phyloP scores from a whole-genome alignment of 306 rosid genomes.

The Malus sylvestris region DNA sequence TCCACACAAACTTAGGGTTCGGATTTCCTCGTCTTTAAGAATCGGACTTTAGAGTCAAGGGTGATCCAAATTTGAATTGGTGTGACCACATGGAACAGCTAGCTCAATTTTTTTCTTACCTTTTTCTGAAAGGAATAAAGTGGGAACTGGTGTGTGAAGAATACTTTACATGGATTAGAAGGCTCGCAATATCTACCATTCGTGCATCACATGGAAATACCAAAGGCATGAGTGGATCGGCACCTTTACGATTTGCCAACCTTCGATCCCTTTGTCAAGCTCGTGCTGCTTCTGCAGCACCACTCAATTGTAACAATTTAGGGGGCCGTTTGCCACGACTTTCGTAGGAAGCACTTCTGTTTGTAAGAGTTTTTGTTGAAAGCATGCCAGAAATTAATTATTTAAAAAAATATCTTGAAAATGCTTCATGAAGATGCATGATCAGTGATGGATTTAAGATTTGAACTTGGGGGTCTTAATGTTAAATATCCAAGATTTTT shows the following conservation, averaged over 20 bases:
- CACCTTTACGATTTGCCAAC: slow-evolving; percentile 61
- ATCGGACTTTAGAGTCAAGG: no score
- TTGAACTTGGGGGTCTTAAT: no score
- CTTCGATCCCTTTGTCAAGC: background rate
- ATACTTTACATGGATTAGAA: slow-evolving; percentile 35
- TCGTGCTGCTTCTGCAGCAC: background rate
- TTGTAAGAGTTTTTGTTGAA: background rate
- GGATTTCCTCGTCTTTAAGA: no score
- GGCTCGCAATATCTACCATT: slow-evolving; percentile 20
- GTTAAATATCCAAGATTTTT: no score
- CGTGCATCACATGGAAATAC: background rate
- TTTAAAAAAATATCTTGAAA: background rate
- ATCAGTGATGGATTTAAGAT: fast-evolving
- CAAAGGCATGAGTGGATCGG: slow-evolving; percentile 24
- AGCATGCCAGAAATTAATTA: background rate
- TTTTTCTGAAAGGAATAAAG: background rate
- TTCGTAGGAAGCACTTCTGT: background rate
- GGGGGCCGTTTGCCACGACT: background rate
- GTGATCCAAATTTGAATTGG: background rate
- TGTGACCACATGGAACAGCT: background rate
- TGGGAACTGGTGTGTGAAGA: background rate
- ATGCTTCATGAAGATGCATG: background rate
- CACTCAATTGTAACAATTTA: background rate
- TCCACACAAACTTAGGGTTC: no score
- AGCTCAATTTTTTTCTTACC: background rate